Conservation (phyloP, 2,329 filamentous ascomycete genomes). For the Cyphellophora europaea region DNA sequence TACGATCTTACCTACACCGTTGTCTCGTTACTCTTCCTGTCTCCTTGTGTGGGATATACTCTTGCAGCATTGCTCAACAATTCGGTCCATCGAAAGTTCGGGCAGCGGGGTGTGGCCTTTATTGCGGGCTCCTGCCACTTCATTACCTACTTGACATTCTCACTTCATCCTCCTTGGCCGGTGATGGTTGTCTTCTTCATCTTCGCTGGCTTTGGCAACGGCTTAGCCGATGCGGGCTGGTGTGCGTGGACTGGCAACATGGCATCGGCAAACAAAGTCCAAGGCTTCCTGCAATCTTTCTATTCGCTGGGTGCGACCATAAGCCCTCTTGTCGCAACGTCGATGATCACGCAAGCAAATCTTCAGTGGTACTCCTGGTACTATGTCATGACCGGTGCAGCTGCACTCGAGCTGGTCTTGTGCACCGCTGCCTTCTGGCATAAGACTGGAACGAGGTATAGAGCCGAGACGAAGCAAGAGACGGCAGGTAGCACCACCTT, state of each 20-base stretch:
- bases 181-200: slow-evolving; percentile 56
- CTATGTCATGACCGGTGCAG: slow-evolving; percentile 49
- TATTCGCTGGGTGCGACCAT: slow-evolving; percentile 62
- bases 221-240: slow-evolving; percentile 52
- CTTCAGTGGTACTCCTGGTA: slow-evolving; percentile 62
- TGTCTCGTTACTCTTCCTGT: slow-evolving; percentile 38
- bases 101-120: slow-evolving; percentile 63
- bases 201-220: slow-evolving; percentile 62
- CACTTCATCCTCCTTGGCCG: slow-evolving; percentile 60
- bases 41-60: slow-evolving; percentile 38
- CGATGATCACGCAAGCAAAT: slow-evolving; percentile 38
- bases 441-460: slow-evolving; percentile 49
- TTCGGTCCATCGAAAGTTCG: slow-evolving; percentile 33
- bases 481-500: slow-evolving; percentile 13
- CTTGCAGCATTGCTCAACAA: slow-evolving; percentile 35
- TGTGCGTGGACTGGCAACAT: slow-evolving; percentile 59
- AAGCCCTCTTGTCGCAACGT: slow-evolving; percentile 61
- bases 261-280: slow-evolving; percentile 62
- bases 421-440: slow-evolving; percentile 47
- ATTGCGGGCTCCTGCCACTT: slow-evolving; percentile 55
- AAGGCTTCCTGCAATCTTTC: slow-evolving; percentile 63
- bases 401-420: background rate
- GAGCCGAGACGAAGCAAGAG: slow-evolving; percentile 33
- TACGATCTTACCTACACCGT: slow-evolving; percentile 33
- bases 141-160: slow-evolving; percentile 51